Base-by-base conservation (phyloP, 2,329 filamentous ascomycete genomes). In the Coleophoma crateriformis region DNA sequence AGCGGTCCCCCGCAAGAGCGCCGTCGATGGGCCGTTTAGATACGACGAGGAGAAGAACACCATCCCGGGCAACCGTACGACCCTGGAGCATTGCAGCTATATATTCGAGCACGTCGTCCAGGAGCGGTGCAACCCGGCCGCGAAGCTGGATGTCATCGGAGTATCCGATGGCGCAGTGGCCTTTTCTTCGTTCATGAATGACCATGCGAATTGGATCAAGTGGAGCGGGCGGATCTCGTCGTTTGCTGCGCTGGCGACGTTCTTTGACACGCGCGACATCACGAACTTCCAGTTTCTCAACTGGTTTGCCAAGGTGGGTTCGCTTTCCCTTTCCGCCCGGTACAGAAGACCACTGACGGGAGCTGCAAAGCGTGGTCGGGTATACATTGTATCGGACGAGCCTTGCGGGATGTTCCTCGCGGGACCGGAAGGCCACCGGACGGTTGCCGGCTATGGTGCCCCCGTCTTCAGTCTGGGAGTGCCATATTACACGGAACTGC, bases 391-490 rank as follows among this genome's bases (percentile, higher is more conserved):
- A n/a, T 82, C 77, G 13, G 47, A 67, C 0, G 69, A 78, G 4
- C 74, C 78, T 0, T 57, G 77, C 0, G 77, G 78, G 38, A 73
- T 69, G 1, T 75, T 76, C 2, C 65, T 89, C 7, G 69, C 77
- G 0, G 77, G 78, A 0, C 70, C 77, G 1, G 61, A 71, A 2
- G 76, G 77, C 7, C 37, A 13, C 14, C 53, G 54, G 13, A 15
- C 35, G n/a, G 22, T 59, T 17, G 46, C 71, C 0, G 56, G 65
- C 11, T 71, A 78, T 40, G 85, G 85, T 5, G 86, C 81, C 55
- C 85, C 86, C 4, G 77, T 82, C 53, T 86, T 85, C 66, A 84
- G 85, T n/a, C 78, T 84, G 2, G 85, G 85, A 3, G 81, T 87
- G 53, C 58, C 67, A 1, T 62, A 73, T 33, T 73, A 81, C 59